Base-by-base conservation (phyloP, 2,329 filamentous ascomycete species). In the Fusarium verrucosum region DNA sequence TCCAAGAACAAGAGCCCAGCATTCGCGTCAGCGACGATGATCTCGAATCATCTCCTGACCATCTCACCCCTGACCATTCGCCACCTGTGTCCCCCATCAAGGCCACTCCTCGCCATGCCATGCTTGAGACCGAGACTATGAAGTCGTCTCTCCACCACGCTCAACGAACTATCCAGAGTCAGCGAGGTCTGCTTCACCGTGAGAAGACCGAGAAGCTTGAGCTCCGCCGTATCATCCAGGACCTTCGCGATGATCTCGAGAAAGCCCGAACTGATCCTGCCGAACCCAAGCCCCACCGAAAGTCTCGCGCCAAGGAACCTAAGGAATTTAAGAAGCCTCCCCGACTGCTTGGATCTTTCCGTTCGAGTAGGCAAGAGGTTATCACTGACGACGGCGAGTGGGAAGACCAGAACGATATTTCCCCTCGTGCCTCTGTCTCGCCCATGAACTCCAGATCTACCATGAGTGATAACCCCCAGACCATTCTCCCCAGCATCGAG, bases 201-300 rank as follows among this genome's bases (percentile, higher is more conserved):
- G 95, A 99, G 77, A 99, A 98, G 87, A 97, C 94, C 0, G 95
- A 99, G 77, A 99, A 97, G 82, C 86, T 98, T 25, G 95, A 99
- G 78, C 86, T 98, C 50, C 94, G 92, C 78, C 91, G 94, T 58
- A 92, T 99, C 85, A 86, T 98, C 26, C 94, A 98, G 79, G 95
- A 99, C 72, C 90, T 94, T 22, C 89, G 94, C 32, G 95, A 99
- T 74, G 95, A 99, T 72, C 80, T 99, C 25, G 95, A 91, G 72
- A 84, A 92, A 76, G 78, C 87, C 42, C 86, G 88, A 58, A 86
- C 81, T 54, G 85, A 87, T 28, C 79, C 78, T 42, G 74, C 63
- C 20, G 75, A 77, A 45, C 75, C 78, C 20, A 70, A 77, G 50
- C 70, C 81, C 75, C 85, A 74, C 80, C 90, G 84, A 76, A 87